Percentiles rank a stretch among this genome's conserved stretches.
These are phyloP conservation scores for Shiraia bambusicola DNA, from an alignment of 2,329 filamentous ascomycete genomes.

Conservation along the genomic window DNA sequence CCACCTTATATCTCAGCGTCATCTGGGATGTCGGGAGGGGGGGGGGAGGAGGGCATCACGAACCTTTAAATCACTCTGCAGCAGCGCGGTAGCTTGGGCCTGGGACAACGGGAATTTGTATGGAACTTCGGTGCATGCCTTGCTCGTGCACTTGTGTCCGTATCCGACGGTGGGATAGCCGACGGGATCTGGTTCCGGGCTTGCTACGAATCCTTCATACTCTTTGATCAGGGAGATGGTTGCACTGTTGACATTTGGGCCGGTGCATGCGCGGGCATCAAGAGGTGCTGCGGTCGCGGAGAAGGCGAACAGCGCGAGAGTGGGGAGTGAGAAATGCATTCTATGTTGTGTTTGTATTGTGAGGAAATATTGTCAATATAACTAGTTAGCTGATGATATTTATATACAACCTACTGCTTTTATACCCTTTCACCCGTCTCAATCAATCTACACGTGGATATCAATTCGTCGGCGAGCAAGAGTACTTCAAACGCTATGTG, in stretches of 20 bases:
- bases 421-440: too few species aligned
- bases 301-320: slow-evolving; percentile 6
- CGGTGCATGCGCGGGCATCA: slow-evolving; percentile 14
- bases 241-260: slow-evolving; percentile 35
- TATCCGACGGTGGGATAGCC: slow-evolving; percentile 55
- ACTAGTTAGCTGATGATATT: too few species aligned
- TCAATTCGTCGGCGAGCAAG: not conserved
- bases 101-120: slow-evolving; percentile 51
- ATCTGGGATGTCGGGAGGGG: not conserved
- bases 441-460: too few species aligned
- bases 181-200: slow-evolving; percentile 44
- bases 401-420: too few species aligned
- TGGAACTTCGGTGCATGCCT: slow-evolving; percentile 49
- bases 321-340: not conserved
- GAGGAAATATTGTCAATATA: too few species aligned
- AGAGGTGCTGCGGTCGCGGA: slow-evolving; percentile 9
- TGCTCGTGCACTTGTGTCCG: slow-evolving; percentile 51
- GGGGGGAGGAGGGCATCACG: not conserved
- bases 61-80: slow-evolving; percentile 47
- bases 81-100: slow-evolving; percentile 45
- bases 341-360: not conserved
- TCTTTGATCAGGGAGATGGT: slow-evolving; percentile 43
- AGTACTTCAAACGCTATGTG: too few species aligned
- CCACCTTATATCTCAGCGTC: too few species aligned
- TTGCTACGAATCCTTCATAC: slow-evolving; percentile 41